phyloP scores from a whole-genome alignment of 345 rosid species.

The Eucalyptus pumila region DNA sequence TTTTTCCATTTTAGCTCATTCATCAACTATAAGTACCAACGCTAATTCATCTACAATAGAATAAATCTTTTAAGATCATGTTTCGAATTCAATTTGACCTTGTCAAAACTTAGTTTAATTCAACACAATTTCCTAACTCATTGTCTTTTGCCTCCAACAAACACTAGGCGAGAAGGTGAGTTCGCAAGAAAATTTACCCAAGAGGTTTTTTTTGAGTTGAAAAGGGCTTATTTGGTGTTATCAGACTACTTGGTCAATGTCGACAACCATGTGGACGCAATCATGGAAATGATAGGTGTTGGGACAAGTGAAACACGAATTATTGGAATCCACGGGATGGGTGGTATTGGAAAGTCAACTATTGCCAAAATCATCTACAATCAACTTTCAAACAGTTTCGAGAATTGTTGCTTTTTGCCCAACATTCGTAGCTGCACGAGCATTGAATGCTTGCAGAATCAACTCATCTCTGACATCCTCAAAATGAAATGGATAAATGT shows the following conservation, averaged over 20 bases:
- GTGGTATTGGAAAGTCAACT: neutral
- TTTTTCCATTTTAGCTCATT: no score
- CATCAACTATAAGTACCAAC: no score
- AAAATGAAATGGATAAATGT: rapidly evolving
- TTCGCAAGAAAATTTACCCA: no score
- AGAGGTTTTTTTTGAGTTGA: no score
- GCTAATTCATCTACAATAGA: no score
- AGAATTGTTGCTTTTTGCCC: neutral
- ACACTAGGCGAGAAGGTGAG: no score
- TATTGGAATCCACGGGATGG: neutral
- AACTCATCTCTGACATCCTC: rapidly evolving
- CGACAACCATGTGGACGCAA: rapidly evolving
- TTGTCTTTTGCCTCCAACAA: no score
- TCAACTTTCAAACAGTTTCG: neutral
- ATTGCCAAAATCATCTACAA: neutral
- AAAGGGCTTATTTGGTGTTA: neutral
- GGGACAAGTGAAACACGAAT: neutral
- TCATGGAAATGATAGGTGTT: neutral
- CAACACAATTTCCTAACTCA: rapidly evolving
- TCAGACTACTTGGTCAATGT: neutral
- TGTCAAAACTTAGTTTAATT: no score
- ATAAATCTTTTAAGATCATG: no score
- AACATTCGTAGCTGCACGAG: no score
- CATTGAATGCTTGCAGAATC: rapidly evolving
- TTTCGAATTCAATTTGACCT: no score